Percentiles rank a stretch among this genome's conserved stretches.
Evolutionary conservation across 768 basidiomycete genomes (phyloP).

Genomic region (Gloeophyllum trabeum): DNA sequence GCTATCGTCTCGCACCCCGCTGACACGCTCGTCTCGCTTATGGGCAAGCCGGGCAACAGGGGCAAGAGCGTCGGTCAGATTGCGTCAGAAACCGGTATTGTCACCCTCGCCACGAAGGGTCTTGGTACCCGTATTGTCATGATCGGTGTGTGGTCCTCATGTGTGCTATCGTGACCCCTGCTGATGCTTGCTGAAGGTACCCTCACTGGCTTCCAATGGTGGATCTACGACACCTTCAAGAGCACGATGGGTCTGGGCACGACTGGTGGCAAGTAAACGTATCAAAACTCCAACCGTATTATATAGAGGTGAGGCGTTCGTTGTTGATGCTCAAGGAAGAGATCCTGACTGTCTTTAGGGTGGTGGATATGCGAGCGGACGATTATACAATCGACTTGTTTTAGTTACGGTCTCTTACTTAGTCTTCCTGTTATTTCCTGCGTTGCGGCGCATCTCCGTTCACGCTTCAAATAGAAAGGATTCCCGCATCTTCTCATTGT

Average conservation of each 20-base stretch:
- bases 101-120: conserved; percentile 68
- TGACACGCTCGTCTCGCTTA: conserved; percentile 85
- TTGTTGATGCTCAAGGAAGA: too few species aligned
- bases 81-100: conserved; percentile 56
- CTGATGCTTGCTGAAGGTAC: conserved; percentile 17
- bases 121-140: conserved; percentile 80
- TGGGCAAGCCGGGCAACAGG: conserved; percentile 83
- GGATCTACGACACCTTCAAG: conserved; percentile 90
- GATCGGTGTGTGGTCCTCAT: conserved; percentile 45
- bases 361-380: too few species aligned
- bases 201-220: conserved; percentile 79
- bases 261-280: conserved; percentile 72
- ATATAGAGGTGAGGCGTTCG: neutral
- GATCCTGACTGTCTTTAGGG: too few species aligned
- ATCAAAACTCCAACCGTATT: neutral
- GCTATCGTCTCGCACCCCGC: conserved; percentile 96
- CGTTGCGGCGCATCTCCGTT: too few species aligned
- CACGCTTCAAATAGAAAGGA: too few species aligned
- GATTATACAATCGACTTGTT: too few species aligned
- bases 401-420: too few species aligned
- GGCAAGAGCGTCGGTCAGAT: conserved; percentile 69
- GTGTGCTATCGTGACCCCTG: conserved; percentile 1
- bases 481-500: too few species aligned
- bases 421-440: too few species aligned
- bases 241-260: conserved; percentile 75